Evolutionary conservation across 2,329 filamentous ascomycete genomes (phyloP).

Genomic region (Paracamarosporium sp.): DNA sequence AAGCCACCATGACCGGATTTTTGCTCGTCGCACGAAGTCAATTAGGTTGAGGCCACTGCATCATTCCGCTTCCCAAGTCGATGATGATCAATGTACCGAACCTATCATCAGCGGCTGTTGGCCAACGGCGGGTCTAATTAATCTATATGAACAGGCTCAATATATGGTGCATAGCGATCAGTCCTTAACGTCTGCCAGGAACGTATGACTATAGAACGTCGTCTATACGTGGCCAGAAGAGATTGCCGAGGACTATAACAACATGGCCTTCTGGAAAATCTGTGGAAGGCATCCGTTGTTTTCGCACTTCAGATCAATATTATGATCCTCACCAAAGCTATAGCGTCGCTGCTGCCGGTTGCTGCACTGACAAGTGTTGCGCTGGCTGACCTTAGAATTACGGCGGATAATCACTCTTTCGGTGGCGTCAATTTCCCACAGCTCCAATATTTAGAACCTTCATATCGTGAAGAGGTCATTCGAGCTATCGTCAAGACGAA

Average conservation of each 20-base stretch:
- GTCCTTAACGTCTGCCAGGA: constrained; percentile 22
- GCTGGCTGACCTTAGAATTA: constrained; percentile 33
- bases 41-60: constrained; percentile 6
- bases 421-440: constrained; percentile 43
- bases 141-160: constrained; percentile 45
- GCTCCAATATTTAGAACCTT: constrained; percentile 37
- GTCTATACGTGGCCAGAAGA: constrained; percentile 44
- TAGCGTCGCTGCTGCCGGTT: constrained; percentile 25
- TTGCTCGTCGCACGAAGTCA: background rate
- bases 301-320: constrained; percentile 16
- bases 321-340: constrained; percentile 31
- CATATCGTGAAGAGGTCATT: constrained; percentile 37
- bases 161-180: constrained; percentile 31
- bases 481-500: constrained; percentile 35
- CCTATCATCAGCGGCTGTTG: constrained; percentile 27
- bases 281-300: constrained; percentile 14
- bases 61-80: background rate
- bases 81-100: background rate
- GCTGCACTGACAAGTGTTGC: constrained; percentile 18
- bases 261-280: constrained; percentile 14
- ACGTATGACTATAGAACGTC: constrained; percentile 32
- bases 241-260: constrained; percentile 27
- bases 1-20: background rate
- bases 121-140: constrained; percentile 34
- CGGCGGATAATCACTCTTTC: constrained; percentile 39